These are phyloP conservation scores for Corymbia maculata DNA, from an alignment of 345 rosid genomes.

Conservation along the genomic window DNA sequence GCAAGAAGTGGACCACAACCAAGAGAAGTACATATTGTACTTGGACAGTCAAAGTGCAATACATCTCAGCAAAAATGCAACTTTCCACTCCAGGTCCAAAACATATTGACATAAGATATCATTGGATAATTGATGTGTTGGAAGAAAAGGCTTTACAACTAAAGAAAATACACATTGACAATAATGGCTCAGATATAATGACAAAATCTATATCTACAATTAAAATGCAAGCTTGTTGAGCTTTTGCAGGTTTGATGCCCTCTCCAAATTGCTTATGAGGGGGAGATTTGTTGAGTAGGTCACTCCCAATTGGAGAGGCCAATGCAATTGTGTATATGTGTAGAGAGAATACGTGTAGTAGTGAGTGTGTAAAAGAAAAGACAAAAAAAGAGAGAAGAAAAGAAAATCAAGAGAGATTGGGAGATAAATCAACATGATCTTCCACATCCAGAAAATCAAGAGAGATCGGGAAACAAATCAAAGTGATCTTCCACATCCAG, in stretches of 20 bases:
- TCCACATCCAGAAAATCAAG: too few species aligned
- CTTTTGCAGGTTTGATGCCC: neutral
- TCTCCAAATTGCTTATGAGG: neutral
- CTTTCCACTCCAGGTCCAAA: neutral
- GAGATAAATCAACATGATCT: too few species aligned
- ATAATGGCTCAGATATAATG: neutral
- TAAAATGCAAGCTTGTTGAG: neutral
- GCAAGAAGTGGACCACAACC: neutral
- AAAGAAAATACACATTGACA: neutral
- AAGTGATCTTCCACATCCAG: too few species aligned
- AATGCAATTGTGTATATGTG: rapidly evolving
- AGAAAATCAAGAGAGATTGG: neutral
- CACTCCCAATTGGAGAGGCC: neutral
- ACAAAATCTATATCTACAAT: neutral
- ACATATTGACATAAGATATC: neutral
- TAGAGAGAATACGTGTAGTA: neutral
- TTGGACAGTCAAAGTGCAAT: neutral
- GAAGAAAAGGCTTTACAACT: neutral
- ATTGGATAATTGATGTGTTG: neutral
- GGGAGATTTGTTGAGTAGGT: neutral
- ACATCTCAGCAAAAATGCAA: neutral
- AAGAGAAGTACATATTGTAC: neutral
- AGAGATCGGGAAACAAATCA: too few species aligned
- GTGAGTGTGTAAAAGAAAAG: neutral
- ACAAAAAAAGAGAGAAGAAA: neutral